Percentiles rank a stretch among this genome's conserved stretches.
phyloP scores from a whole-genome alignment of 73 alveolate genomes.

The Paramecium octaurelia region DNA sequence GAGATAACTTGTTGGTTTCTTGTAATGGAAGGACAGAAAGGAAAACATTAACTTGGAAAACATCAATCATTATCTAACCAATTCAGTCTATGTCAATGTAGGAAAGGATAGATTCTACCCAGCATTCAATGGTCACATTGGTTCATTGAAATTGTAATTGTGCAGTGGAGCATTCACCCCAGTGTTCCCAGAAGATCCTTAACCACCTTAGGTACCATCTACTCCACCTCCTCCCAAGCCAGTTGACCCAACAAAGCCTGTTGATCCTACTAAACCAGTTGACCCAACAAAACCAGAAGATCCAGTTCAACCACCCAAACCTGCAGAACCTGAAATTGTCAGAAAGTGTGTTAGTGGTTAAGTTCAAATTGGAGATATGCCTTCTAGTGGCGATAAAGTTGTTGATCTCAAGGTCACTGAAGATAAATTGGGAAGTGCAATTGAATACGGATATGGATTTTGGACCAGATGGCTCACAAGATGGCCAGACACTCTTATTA shows the following conservation, averaged over 20 bases:
- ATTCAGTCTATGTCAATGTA: background rate
- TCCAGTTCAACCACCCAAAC: background rate
- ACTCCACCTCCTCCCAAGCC: background rate
- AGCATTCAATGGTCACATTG: conserved; percentile 30
- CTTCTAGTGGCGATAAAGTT: background rate
- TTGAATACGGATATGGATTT: conserved; percentile 45
- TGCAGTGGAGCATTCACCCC: conserved; percentile 47
- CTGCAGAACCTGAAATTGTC: background rate
- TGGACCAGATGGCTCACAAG: conserved; percentile 39
- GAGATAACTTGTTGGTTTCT: background rate
- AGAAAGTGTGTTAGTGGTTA: conserved; percentile 49
- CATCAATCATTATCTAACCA: background rate
- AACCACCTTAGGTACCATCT: conserved; percentile 20
- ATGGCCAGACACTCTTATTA: background rate
- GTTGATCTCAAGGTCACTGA: conserved; percentile 7
- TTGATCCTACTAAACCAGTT: background rate
- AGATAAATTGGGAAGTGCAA: conserved; percentile 21
- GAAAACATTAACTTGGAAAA: background rate
- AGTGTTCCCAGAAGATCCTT: conserved; percentile 1
- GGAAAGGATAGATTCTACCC: conserved; percentile 42
- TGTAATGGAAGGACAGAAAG: conserved; percentile 20
- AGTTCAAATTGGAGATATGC: background rate
- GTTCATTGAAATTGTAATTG: background rate
- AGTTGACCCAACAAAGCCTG: background rate
- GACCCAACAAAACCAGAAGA: background rate